phyloP scores from a whole-genome alignment of 371 early-diverging fungal species.

The Rhizopus sp. region DNA sequence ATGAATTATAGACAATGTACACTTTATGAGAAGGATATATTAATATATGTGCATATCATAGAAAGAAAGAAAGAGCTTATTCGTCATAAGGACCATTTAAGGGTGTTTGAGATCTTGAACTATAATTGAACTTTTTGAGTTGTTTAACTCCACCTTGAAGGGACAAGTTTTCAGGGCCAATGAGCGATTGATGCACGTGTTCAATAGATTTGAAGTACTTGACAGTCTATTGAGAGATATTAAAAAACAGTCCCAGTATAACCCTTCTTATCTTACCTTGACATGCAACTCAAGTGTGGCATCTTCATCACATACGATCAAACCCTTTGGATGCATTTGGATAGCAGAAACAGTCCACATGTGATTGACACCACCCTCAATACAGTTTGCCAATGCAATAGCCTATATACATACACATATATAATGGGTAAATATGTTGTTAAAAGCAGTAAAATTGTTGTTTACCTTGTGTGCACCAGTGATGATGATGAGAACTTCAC shows the following conservation, averaged over 20 bases:
- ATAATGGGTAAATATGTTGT: too few species aligned
- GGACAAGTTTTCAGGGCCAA: slow-evolving; percentile 80
- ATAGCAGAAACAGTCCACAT: slow-evolving; percentile 90
- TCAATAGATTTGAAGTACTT: slow-evolving; percentile 91
- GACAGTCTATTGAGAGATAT: slow-evolving; percentile 57
- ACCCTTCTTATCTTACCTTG: slow-evolving; percentile 40
- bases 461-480: slow-evolving; percentile 79
- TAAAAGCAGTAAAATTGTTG: not conserved
- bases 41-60: too few species aligned
- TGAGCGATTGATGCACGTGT: slow-evolving; percentile 80
- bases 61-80: slow-evolving; percentile 7
- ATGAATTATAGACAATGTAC: too few species aligned
- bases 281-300: slow-evolving; percentile 78
- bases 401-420: slow-evolving; percentile 39
- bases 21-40: slow-evolving; percentile 2
- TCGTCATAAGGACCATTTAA: slow-evolving; percentile 35
- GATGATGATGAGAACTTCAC: slow-evolving; percentile 82
- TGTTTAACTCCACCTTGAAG: slow-evolving; percentile 62
- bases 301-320: slow-evolving; percentile 90
- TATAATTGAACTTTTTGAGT: slow-evolving; percentile 15
- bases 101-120: slow-evolving; percentile 30
- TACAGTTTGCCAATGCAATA: slow-evolving; percentile 78
- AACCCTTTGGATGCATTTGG: slow-evolving; percentile 80
- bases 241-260: not conserved
- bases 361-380: slow-evolving; percentile 82